Evolutionary conservation across 441 rosid genomes (phyloP).

Genomic region (Aquilaria agallochum): DNA sequence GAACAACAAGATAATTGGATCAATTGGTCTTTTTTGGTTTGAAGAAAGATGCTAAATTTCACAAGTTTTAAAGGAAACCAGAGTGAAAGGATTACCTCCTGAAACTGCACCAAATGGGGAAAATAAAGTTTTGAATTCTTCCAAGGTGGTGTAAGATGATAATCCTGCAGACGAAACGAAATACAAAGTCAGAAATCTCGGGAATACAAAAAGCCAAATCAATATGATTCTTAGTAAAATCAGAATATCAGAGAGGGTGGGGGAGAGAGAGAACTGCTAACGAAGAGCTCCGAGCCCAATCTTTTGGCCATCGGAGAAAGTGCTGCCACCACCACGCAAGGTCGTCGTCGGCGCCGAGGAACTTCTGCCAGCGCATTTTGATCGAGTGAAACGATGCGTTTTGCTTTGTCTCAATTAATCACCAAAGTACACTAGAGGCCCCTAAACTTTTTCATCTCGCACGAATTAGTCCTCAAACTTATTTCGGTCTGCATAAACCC

Average conservation of each 20-base stretch:
- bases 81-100: slow-evolving; percentile 31
- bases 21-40: not conserved
- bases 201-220: not conserved
- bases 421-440: no score
- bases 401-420: no score
- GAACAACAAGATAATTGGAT: not conserved
- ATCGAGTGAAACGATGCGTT: no score
- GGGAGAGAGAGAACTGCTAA: slow-evolving; percentile 30
- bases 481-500: no score
- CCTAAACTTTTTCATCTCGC: no score
- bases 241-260: slow-evolving; percentile 6
- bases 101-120: slow-evolving; percentile 54
- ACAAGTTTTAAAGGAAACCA: not conserved
- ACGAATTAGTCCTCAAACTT: no score
- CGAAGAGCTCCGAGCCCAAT: slow-evolving; percentile 34
- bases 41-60: not conserved
- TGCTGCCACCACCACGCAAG: no score
- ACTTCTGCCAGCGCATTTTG: no score
- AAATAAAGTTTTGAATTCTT: slow-evolving; percentile 39
- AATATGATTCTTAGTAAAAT: not conserved
- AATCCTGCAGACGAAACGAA: slow-evolving; percentile 28
- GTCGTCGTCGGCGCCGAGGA: no score
- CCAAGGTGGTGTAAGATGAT: slow-evolving; percentile 46
- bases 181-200: not conserved
- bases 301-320: slow-evolving; percentile 37